Evolutionary conservation across 768 basidiomycete species (phyloP).

Genomic region (Suillus tomentosus): DNA sequence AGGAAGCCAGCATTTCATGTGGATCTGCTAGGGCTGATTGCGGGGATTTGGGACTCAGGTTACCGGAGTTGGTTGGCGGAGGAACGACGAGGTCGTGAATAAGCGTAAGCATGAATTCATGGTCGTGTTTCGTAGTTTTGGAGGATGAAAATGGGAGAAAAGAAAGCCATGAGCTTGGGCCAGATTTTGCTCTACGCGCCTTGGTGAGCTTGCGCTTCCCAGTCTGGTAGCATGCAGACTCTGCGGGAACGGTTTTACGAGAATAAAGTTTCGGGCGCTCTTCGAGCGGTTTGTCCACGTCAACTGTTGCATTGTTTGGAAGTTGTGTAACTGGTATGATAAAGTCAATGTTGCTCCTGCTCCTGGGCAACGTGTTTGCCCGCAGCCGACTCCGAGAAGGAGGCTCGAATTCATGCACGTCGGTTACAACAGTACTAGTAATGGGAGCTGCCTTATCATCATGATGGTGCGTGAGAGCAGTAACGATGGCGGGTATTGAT

Average conservation of each 20-base stretch:
- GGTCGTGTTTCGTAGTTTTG: conserved; percentile 45
- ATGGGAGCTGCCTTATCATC: not conserved
- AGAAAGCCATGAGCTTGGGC: conserved; percentile 31
- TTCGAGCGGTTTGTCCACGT: conserved; percentile 1
- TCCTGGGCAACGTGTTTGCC: not conserved
- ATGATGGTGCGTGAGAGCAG: not conserved
- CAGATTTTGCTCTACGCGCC: not conserved
- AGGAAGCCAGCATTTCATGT: conserved; percentile 54
- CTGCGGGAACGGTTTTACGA: not conserved
- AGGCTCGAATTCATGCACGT: not conserved
- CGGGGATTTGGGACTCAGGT: too few species aligned
- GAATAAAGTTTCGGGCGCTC: conserved; percentile 1
- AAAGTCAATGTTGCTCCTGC: conserved; percentile 5
- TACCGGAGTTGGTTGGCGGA: conserved; percentile 15
- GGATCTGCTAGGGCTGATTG: not conserved
- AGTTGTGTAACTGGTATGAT: not conserved
- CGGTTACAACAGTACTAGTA: not conserved
- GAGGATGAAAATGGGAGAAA: conserved; percentile 28
- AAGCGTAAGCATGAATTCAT: conserved; percentile 50
- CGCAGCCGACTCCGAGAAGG: not conserved
- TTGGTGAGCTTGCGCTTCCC: not conserved
- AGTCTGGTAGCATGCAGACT: not conserved
- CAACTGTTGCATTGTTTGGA: too few species aligned
- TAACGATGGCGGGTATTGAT: not conserved
- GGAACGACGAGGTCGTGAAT: conserved; percentile 51